These are phyloP conservation scores for Boletellus emodensis DNA, from an alignment of 768 basidiomycete genomes.

Conservation along the genomic window DNA sequence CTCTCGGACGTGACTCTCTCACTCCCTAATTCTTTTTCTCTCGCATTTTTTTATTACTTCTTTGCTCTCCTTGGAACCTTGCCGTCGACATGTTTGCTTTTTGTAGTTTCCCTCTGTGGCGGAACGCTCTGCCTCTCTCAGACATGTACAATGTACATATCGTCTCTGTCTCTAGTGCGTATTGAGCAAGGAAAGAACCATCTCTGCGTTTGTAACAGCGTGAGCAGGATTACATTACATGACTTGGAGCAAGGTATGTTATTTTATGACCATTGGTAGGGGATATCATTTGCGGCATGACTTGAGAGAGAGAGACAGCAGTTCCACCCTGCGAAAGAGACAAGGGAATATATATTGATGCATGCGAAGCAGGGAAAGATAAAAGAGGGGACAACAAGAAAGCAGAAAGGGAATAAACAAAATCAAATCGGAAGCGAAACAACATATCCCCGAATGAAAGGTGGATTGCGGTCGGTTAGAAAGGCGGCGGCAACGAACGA, in stretches of 20 bases:
- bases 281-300: conserved; percentile 17
- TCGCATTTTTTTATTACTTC: neutral
- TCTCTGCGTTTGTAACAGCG: conserved; percentile 16
- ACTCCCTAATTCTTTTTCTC: neutral
- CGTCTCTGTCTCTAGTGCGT: neutral
- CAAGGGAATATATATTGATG: conserved; percentile 1
- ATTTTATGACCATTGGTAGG: conserved; percentile 5
- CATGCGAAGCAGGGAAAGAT: neutral
- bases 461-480: too few relatives aligned
- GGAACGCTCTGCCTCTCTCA: neutral
- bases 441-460: too few relatives aligned
- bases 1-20: too few relatives aligned
- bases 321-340: conserved; percentile 10
- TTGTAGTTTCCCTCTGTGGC: neutral
- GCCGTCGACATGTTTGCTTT: conserved; percentile 1
- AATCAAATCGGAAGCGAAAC: conserved; percentile 6
- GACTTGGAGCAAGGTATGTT: conserved; percentile 21
- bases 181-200: neutral
- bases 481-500: too few relatives aligned
- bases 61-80: neutral
- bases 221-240: conserved; percentile 22
- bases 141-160: conserved; percentile 14
- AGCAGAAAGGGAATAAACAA: conserved; percentile 26
- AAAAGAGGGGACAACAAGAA: neutral
- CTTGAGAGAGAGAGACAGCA: conserved; percentile 7